Conservation (phyloP, 352 stramenopile species). For the Elongisporangium undulatum region DNA sequence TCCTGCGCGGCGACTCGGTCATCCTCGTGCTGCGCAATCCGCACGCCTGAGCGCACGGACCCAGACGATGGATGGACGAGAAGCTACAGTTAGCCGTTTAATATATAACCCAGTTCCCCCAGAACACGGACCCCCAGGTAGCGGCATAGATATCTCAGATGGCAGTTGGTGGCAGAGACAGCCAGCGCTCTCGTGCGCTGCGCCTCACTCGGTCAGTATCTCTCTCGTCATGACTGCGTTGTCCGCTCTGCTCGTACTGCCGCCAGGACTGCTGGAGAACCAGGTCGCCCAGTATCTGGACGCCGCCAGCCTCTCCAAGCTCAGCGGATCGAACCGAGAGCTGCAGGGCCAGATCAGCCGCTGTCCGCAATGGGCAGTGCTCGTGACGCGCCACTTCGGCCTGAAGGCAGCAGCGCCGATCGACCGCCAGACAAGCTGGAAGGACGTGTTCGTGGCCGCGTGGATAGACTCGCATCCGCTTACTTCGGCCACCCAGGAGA, state of each 20-base stretch:
- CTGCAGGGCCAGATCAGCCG: constrained; percentile 26
- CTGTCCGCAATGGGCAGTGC: constrained; percentile 31
- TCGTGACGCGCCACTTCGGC: constrained; percentile 38
- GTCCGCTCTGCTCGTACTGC: constrained; percentile 21
- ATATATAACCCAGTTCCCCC: not conserved
- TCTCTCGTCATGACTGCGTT: not conserved
- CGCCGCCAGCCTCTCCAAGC: constrained; percentile 21
- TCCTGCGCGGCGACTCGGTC: constrained; percentile 98
- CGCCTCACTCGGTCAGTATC: not conserved
- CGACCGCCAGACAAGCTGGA: constrained; percentile 24
- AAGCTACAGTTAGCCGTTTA: constrained; percentile 8
- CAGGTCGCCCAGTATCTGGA: constrained; percentile 46
- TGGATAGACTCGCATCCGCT: constrained; percentile 32
- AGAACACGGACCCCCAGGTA: not conserved
- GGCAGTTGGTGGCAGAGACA: not conserved
- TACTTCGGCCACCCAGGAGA: constrained; percentile 15
- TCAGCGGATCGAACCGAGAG: constrained; percentile 28
- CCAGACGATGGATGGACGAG: constrained; percentile 22
- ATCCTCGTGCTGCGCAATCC: constrained; percentile 99
- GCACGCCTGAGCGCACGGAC: constrained; percentile 56
- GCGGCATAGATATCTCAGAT: not conserved
- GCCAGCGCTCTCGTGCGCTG: no score
- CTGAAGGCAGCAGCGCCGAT: constrained; percentile 6
- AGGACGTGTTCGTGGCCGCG: constrained; percentile 33
- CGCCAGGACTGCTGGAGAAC: constrained; percentile 30